Conservation (phyloP, 495 filamentous ascomycete genomes). For the Neurospora pannonica region DNA sequence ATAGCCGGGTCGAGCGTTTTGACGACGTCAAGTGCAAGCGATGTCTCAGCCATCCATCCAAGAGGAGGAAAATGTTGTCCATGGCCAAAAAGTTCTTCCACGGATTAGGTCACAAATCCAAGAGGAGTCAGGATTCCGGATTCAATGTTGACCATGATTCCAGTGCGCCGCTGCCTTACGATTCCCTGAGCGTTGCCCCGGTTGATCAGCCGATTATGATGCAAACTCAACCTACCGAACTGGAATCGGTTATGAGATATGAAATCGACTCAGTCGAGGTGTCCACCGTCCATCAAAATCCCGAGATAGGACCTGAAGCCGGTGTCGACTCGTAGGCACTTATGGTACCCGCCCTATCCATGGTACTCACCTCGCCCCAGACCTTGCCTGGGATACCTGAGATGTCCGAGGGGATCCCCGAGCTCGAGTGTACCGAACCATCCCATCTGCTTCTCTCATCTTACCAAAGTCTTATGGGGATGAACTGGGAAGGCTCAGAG, state of each 20-base stretch:
- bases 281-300: background rate
- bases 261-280: slow-evolving; percentile 38
- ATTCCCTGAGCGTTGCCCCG: slow-evolving; percentile 21
- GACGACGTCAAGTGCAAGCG: slow-evolving; percentile 37
- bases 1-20: slow-evolving; percentile 38
- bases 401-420: slow-evolving; percentile 3
- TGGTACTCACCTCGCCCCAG: background rate
- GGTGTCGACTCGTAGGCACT: slow-evolving; percentile 24
- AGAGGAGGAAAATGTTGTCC: slow-evolving; percentile 35
- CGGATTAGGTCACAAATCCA: slow-evolving; percentile 35
- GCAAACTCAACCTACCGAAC: slow-evolving; percentile 14
- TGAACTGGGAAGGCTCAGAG: background rate
- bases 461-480: background rate
- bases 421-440: slow-evolving; percentile 23
- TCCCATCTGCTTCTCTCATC: background rate
- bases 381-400: background rate
- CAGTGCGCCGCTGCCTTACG: slow-evolving; percentile 32
- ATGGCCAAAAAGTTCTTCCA: slow-evolving; percentile 42
- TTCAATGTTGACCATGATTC: slow-evolving; percentile 14
- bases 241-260: slow-evolving; percentile 33
- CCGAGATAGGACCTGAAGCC: slow-evolving; percentile 6
- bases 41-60: slow-evolving; percentile 36
- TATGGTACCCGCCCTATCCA: slow-evolving; percentile 2
- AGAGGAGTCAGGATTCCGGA: slow-evolving; percentile 9
- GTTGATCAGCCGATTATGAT: background rate